Base-by-base conservation (phyloP, 75 land plant genomes). In the Adiantum capillusveneris region DNA sequence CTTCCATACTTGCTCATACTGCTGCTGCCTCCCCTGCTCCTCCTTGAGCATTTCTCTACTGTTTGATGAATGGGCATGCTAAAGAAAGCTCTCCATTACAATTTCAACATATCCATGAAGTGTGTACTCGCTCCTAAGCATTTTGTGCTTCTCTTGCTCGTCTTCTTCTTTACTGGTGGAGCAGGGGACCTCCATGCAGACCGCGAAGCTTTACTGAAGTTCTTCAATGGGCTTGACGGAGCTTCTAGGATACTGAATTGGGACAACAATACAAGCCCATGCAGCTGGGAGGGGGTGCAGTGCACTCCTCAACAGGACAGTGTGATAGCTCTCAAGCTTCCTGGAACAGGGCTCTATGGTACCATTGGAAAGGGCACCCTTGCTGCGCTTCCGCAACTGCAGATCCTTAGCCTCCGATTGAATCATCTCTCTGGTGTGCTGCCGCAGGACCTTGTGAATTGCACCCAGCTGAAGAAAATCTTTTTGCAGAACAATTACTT, bases 401-500 rank as follows among this genome's bases (percentile, higher is more conserved):
- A 67, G 16, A 64, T 74, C 0, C 72, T 91, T 50, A 77, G 81
- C 61, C 77, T 91, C 60, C 77, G 88, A 7, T 57, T 49, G 64
- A 91, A 91, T 62, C 22, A 13, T 44, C 73, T 91, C 22, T 29
- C 75, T 7, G 85, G 85, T 0, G 49, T 62, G 0, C 45, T 87
- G 9, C 97, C 97, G 0, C 27, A 65, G 19, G 97, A 92, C 60
- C 64, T 92, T 44, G 68, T 59, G 24, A 43, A 29, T 7, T 65
- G 60, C 58, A 0, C 31, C 0, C 57, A 67, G 1, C 75, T 92
- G 28, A 65, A 75, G 16, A 80, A 73, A 20, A 72, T 92, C 21
- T 84, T 76, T 65, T 44, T 92, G 24, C 82, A 80, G 34, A 68
- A 70, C 17, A 92, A 92, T 60, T 44, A 9, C 14, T 74, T 87